Base-by-base conservation (phyloP, 2,329 filamentous ascomycete genomes). In the Microdochium trichocladiopsis region DNA sequence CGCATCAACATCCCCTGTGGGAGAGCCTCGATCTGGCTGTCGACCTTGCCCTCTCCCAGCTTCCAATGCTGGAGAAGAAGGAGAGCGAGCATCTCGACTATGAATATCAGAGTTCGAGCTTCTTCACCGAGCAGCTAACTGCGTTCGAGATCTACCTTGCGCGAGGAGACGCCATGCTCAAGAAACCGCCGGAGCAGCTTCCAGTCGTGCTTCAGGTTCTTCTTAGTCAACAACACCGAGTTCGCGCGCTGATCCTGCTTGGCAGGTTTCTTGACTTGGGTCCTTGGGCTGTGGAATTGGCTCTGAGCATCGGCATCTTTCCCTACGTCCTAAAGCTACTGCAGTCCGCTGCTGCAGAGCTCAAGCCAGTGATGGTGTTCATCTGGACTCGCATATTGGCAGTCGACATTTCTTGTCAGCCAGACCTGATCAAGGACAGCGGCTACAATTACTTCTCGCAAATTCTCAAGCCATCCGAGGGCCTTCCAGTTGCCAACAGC, bases 321-420 rank as follows among this genome's bases (percentile, higher is more conserved):
- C 94, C 94, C 0, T 99, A 99, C 65, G 94, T 99, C n/a, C 75
- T 99, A 31, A 99, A 99, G 70, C 77, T 99, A 24, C 75, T 99
- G 18, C 94, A 99, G 67, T 97, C 94, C 4, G 93, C 95, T 48
- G 94, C 94, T 0, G 82, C 90, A 48, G 94, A 99, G 68, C 73
- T 99, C 56, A 97, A 97, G 65, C 93, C 94, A 0, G 92, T 97
- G 55, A 97, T 99, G 94, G 92, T 99, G 4, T 99, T 97, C 69
- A 99, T 99, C 57, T 99, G 94, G 94, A 92, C 94, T 5, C 83
- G 94, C 49, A 90, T 99, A 45, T 82, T 99, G 57, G 94, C 94
- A 8, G 94, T 99, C 5, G 94, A 99, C 64, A 86, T 94, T 54
- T 90, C 89, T 1, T 96, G 94, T 63, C 94, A 99, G 68, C 85